A percentile compares a stretch with the other conserved stretches of the same genome.
phyloP scores from a whole-genome alignment of 208 protist genomes.

The Trypanosoma lewisi region DNA sequence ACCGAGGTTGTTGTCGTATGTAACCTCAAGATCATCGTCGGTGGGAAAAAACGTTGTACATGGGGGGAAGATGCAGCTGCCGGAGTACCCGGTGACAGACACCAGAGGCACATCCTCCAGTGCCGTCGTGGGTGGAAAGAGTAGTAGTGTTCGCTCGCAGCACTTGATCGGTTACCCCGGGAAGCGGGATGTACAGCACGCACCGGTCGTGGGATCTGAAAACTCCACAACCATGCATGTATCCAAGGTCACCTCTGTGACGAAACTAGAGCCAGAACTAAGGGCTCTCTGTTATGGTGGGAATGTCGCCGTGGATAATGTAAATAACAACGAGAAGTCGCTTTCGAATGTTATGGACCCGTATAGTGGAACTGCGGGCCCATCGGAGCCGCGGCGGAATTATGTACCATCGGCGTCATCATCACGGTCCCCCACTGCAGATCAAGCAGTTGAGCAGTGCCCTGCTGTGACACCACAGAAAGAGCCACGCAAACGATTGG shows the following conservation, averaged over 20 bases:
- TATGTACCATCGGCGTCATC: not conserved
- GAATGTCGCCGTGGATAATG: constrained; percentile 1
- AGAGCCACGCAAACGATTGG: not conserved
- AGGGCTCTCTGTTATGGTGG: not conserved
- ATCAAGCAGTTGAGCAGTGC: not conserved
- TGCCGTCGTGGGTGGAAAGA: too few species aligned
- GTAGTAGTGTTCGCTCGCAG: not conserved
- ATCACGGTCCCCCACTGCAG: not conserved
- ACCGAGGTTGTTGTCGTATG: too few species aligned
- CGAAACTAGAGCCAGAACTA: constrained; percentile 11
- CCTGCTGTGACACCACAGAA: too few species aligned
- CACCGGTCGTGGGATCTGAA: not conserved
- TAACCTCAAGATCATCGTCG: too few species aligned
- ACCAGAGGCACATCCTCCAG: not conserved
- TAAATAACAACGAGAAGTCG: constrained; percentile 18
- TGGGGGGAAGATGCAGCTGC: not conserved
- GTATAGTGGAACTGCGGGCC: constrained; percentile 15
- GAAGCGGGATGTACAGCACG: not conserved
- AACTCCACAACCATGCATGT: constrained; percentile 17
- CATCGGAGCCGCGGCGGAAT: not conserved
- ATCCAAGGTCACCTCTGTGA: constrained; percentile 26
- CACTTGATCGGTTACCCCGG: constrained; percentile 4
- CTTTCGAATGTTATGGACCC: constrained; percentile 21
- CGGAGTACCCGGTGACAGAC: constrained; percentile 8
- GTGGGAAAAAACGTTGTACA: not conserved